Evolutionary conservation across 495 filamentous ascomycete genomes (phyloP), one percentile per base, ranked within the genome.

Genomic region (Penicillium cinerascens): DNA sequence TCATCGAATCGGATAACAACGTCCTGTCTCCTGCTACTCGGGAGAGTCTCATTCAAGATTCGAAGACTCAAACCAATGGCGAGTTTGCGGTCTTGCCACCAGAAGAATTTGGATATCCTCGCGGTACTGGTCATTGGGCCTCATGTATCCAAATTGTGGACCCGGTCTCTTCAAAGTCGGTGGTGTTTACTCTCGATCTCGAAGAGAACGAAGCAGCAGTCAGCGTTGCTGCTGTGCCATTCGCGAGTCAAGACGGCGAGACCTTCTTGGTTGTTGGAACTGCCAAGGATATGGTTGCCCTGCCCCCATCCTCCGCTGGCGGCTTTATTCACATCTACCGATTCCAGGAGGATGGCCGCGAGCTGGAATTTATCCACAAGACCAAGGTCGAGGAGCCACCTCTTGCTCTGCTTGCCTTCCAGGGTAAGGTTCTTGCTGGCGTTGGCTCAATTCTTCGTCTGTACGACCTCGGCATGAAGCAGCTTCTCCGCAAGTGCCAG

Each of bases 281-380:
- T 1, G 92, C 87, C 3, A 95, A 96, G 67, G 88, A 97, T 56
- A 86, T 95, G 79, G 74, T 82, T 16, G 78, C 89, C 52, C 85
- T 76, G 52, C 91, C 91, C 5, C 84, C 87, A 33, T 85, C 83
- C 1, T 88, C 80, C 51, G 83, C 77, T 16, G 82, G 84, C 44
- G 92, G 91, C 4, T 96, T 85, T 60, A 89, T 99, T 26, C 90
- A 96, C 58, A 87, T 97, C 42, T 99, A 96, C 70, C 84, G 91
- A 33, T 92, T 97, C 75, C 81, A 87, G 22, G 86, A 92, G 26
- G 83, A 92, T 56, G 95, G 95, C 41, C 82, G 81, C 54, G 83
- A 87, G 49, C 78, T 99, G 21, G 91, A 96, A 60, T 92, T 97
- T 54, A 92, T 95, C 52, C 95, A 97, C 72, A 97, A 97, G 69